Base-by-base conservation (phyloP, 75 land plant genomes). In the Sequoia sempervirens region DNA sequence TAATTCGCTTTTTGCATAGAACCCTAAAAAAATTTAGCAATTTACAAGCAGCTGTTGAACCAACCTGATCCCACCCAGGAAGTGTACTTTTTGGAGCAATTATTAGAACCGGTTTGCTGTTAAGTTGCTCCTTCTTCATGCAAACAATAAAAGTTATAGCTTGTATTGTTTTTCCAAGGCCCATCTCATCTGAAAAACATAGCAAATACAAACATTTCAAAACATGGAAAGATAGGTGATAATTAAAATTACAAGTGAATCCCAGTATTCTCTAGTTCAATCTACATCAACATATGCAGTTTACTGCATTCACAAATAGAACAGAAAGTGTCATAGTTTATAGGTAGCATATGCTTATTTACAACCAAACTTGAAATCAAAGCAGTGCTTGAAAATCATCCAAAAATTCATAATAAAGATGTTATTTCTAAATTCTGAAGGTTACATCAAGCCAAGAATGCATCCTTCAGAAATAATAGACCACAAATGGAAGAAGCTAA, bases 11-110 rank as follows among this genome's bases (percentile, higher is more conserved):
- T 75, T 10, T 5, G 17, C 34, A 81, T 12, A 41, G 30, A 4
- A 30, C 23, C 81, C 10, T 83, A 79, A 12, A 76, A n/a, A 76
- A 82, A 1, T 76, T 26, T 36, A 40, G 7, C 17, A 70, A 75
- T 45, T 47, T 30, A 56, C 82, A 53, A 30, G 68, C 18, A 17
- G 32, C 34, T 41, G 30, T 47, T 32, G 34, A 40, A 73, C 61
- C 52, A 38, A 87, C 89, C 89, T 86, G 84, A 74, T 86, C 88
- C 89, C 89, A 88, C 45, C 88, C 88, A 64, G 84, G 52, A 87
- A 88, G 88, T 45, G 89, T 88, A 61, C 88, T 88, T 78, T 88
- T 88, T 36, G 89, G 89, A 43, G 84, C 89, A 87, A 88, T 88
- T n/a, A 88, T 84, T 79, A 88, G 88, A 15, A 83, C 80, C 15